These are phyloP conservation scores for Ustilago crameri DNA, from an alignment of 1,284 basidiomycete species.

Conservation along the genomic window DNA sequence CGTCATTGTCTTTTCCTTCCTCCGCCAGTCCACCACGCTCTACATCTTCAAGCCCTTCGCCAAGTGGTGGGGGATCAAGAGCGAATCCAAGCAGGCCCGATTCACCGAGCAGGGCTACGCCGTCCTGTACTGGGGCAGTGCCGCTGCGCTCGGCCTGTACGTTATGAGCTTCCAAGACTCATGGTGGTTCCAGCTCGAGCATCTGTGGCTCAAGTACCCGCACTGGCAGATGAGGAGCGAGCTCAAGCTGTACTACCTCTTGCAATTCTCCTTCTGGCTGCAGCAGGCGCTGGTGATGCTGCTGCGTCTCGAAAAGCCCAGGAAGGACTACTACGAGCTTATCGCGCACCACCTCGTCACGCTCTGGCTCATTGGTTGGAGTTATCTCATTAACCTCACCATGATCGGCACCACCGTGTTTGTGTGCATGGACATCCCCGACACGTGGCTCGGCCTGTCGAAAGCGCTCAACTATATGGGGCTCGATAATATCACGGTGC, in stretches of 20 bases:
- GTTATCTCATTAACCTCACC: conserved; percentile 72
- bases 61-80: conserved; percentile 63
- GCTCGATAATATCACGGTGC: conserved; percentile 51
- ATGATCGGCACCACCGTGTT: conserved; percentile 91
- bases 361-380: conserved; percentile 88
- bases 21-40: conserved; percentile 82
- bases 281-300: conserved; percentile 91
- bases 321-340: conserved; percentile 89
- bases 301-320: conserved; percentile 87
- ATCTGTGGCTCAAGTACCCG: conserved; percentile 66
- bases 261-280: conserved; percentile 83
- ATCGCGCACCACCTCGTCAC: conserved; percentile 88
- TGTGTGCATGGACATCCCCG: conserved; percentile 96
- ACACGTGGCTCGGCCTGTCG: conserved; percentile 77
- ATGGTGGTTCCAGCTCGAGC: conserved; percentile 79
- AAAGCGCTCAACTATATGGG: conserved; percentile 67
- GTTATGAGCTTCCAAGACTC: conserved; percentile 88
- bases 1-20: conserved; percentile 89
- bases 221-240: conserved; percentile 80
- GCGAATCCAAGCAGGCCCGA: conserved; percentile 57
- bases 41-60: conserved; percentile 80
- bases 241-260: conserved; percentile 91
- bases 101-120: conserved; percentile 67
- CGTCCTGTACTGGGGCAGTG: conserved; percentile 63
- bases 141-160: conserved; percentile 67